Conservation (phyloP, 306 rosid species). For the Begonia masoniana region DNA sequence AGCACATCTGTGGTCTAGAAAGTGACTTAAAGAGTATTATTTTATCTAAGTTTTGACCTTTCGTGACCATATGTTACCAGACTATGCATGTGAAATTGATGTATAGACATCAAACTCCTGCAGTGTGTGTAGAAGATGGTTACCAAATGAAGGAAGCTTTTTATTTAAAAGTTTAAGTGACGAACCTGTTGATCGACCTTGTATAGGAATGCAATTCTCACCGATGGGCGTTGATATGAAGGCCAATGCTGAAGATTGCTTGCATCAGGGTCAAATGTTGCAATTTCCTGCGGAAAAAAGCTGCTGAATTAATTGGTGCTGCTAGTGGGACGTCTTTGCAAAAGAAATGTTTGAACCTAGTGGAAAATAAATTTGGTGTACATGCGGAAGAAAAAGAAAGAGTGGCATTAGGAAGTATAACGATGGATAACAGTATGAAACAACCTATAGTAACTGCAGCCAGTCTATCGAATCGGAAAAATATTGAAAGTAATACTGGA, state of each 20-base stretch:
- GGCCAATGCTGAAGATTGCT: constrained; percentile 24
- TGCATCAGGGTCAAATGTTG: constrained; percentile 27
- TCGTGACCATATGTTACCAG: too few species aligned
- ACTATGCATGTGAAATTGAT: too few species aligned
- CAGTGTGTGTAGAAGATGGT: constrained; percentile 35
- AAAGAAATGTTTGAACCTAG: constrained; percentile 16
- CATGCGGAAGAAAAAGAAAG: constrained; percentile 29
- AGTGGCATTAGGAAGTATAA: constrained; percentile 29
- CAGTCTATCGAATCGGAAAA: constrained; percentile 27
- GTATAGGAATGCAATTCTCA: constrained; percentile 25
- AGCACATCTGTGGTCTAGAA: too few species aligned
- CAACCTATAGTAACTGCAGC: constrained; percentile 22
- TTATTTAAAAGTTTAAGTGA: constrained; percentile 19
- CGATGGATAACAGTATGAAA: constrained; percentile 21
- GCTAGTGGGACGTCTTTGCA: constrained; percentile 18
- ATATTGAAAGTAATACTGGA: constrained; percentile 25
- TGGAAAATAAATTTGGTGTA: constrained; percentile 19
- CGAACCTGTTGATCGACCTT: constrained; percentile 29
- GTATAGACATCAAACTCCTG: constrained; percentile 11
- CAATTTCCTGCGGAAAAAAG: constrained; percentile 27
- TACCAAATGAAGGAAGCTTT: constrained; percentile 25
- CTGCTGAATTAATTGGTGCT: constrained; percentile 27
- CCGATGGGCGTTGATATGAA: constrained; percentile 27
- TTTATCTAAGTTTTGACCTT: too few species aligned
- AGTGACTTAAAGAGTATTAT: too few species aligned